Evolutionary conservation across 257 asterid species (phyloP).

Genomic region (Datura wrightii): DNA sequence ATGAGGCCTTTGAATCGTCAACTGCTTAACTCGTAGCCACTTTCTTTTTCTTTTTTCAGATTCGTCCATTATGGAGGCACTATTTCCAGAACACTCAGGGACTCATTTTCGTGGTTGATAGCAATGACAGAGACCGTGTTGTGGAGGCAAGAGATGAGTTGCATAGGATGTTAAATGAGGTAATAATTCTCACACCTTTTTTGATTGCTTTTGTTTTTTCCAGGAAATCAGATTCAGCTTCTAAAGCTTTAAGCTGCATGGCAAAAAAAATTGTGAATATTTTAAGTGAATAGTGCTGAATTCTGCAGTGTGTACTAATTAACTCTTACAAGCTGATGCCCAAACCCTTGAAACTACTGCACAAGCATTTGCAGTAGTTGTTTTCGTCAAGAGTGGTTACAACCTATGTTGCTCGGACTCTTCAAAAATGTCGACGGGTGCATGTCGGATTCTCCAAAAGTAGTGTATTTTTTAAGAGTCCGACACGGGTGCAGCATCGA

Average conservation of each 20-base stretch:
- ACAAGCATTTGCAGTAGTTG: neutral
- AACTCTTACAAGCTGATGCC: neutral
- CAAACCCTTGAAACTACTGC: neutral
- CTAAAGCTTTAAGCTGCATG: constrained; percentile 11
- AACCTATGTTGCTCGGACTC: neutral
- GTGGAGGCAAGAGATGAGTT: constrained; percentile 30
- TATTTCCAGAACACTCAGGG: constrained; percentile 29
- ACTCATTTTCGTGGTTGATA: constrained; percentile 28
- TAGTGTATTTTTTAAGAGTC: too few relatives aligned
- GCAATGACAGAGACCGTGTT: constrained; percentile 30
- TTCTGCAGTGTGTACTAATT: constrained; percentile 1
- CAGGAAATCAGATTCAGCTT: neutral
- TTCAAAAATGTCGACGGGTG: too few relatives aligned
- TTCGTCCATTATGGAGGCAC: constrained; percentile 31
- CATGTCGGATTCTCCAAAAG: too few relatives aligned
- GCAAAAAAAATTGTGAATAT: neutral
- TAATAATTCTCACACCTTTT: neutral
- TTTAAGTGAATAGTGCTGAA: constrained; percentile 21
- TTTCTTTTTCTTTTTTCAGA: neutral
- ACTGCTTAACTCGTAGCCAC: neutral
- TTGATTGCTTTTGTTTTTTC: neutral
- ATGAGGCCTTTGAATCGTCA: neutral
- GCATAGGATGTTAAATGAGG: constrained; percentile 30
- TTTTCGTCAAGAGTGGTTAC: neutral
- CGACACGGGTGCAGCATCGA: too few relatives aligned